Evolutionary conservation across 2,329 filamentous ascomycete genomes (phyloP), one percentile per base, ranked within the genome.

Genomic region (Diaporthe capsici): DNA sequence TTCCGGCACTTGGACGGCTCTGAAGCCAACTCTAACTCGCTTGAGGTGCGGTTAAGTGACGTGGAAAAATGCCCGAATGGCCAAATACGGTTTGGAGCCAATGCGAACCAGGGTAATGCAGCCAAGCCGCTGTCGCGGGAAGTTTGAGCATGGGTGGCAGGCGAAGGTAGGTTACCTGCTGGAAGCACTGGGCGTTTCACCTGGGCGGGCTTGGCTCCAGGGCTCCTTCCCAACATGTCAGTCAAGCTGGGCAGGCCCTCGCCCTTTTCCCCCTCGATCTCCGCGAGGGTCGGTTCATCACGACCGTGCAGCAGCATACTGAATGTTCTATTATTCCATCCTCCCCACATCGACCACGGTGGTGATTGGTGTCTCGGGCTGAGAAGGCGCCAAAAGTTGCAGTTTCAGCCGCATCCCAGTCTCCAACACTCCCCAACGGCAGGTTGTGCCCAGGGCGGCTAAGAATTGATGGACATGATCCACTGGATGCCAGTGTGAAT

Each of bases 351-450:
- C 25, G 71, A 74, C 72, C 28, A n/a, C 53, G 39, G 31, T 51
- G 20, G 15, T 53, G 57, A 34, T 34, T 71, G 44, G 51, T 61
- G 71, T 73, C 71, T 57, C 70, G 57, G 42, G 37, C 28, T 57
- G 60, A 57, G 28, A 60, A 34, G 34, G 67, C 70, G 51, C 53
- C 60, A 70, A 72, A 73, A 37, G 44, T 63, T 61, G 42, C 51
- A 61, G 74, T 75, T 73, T 75, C 74, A 75, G 60, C 51, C 25
- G 28, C 70, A 39, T 42, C 53, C 57, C 31, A 44, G 31, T 63
- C 70, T 53, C 60, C 44, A 37, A n/a, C 34, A 47, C 31, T 15
- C 7, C 25, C 10, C 34, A 15, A 67, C 70, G 42, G 65, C 42
- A 71, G 65, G 44, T 61, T 37, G 55, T 49, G 55, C 53, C 70